Evolutionary conservation across 768 basidiomycete genomes (phyloP).

Genomic region (Daedaleopsis sinensis): DNA sequence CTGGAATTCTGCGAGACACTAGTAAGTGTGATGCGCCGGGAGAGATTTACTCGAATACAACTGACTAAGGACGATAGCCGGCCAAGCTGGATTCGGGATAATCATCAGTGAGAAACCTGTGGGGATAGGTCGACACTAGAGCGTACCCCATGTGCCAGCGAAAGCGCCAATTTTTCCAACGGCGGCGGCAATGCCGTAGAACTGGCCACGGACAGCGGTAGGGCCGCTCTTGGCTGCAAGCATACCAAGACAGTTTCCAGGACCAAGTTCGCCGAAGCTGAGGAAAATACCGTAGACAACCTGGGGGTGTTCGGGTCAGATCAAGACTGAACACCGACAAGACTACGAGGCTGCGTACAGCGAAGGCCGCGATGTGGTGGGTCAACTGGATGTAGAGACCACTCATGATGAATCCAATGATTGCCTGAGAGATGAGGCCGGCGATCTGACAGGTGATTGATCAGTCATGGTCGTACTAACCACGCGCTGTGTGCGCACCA

Average conservation of each 20-base stretch:
- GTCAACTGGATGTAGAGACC: constrained; percentile 71
- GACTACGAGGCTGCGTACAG: constrained; percentile 43
- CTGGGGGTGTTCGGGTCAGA: constrained; percentile 30
- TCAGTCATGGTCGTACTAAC: neutral
- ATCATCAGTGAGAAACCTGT: neutral
- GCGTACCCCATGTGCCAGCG: constrained; percentile 77
- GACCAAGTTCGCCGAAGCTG: constrained; percentile 87
- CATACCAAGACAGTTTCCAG: constrained; percentile 85
- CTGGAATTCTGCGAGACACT: neutral
- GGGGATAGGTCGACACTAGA: neutral
- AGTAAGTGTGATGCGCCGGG: neutral
- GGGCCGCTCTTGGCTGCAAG: constrained; percentile 86
- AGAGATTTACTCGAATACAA: neutral
- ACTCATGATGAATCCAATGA: constrained; percentile 89
- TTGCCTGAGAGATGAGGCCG: constrained; percentile 67
- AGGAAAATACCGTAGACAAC: constrained; percentile 92
- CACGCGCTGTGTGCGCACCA: constrained; percentile 46
- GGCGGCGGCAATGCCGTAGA: constrained; percentile 86
- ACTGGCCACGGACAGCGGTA: constrained; percentile 84
- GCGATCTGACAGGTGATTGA: constrained; percentile 50
- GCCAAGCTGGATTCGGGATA: constrained; percentile 50
- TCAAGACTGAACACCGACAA: neutral
- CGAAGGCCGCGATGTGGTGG: constrained; percentile 71
- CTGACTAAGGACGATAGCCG: constrained; percentile 62
- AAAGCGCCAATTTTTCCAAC: constrained; percentile 86